Evolutionary conservation across 768 basidiomycete species (phyloP).

Genomic region (Pisolithus albus): DNA sequence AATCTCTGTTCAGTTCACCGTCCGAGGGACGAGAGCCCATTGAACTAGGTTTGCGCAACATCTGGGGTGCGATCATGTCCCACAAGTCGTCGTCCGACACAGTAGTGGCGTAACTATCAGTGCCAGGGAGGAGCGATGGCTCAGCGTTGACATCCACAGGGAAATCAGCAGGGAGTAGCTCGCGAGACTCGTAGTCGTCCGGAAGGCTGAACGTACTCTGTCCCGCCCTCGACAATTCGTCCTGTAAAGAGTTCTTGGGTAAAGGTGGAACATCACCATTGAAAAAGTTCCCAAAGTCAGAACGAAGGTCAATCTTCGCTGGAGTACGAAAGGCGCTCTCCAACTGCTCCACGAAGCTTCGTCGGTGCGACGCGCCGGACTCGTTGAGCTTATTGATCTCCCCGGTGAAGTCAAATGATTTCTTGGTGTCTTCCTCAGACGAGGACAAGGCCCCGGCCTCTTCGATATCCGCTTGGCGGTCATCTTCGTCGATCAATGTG

Average conservation of each 20-base stretch:
- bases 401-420: conserved; percentile 79
- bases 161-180: conserved; percentile 11
- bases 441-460: conserved; percentile 32
- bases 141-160: conserved; percentile 25
- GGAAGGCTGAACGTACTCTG: conserved; percentile 19
- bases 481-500: conserved; percentile 40
- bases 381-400: conserved; percentile 66
- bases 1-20: conserved; percentile 62
- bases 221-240: conserved; percentile 18
- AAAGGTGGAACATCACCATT: conserved; percentile 43
- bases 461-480: conserved; percentile 34
- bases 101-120: conserved; percentile 25
- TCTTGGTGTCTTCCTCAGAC: conserved; percentile 66
- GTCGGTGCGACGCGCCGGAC: conserved; percentile 59
- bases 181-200: conserved; percentile 11
- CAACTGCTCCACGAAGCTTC: conserved; percentile 76
- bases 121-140: conserved; percentile 34
- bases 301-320: conserved; percentile 55
- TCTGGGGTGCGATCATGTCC: conserved; percentile 8
- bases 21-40: conserved; percentile 45
- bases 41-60: conserved; percentile 22
- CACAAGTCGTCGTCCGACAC: conserved; percentile 31
- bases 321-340: conserved; percentile 77
- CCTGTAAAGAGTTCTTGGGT: conserved; percentile 31
- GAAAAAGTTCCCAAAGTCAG: conserved; percentile 36